Evolutionary conservation across 2,329 filamentous ascomycete species (phyloP), one percentile per base, ranked within the genome.

Genomic region (Neofusicoccum sp.): DNA sequence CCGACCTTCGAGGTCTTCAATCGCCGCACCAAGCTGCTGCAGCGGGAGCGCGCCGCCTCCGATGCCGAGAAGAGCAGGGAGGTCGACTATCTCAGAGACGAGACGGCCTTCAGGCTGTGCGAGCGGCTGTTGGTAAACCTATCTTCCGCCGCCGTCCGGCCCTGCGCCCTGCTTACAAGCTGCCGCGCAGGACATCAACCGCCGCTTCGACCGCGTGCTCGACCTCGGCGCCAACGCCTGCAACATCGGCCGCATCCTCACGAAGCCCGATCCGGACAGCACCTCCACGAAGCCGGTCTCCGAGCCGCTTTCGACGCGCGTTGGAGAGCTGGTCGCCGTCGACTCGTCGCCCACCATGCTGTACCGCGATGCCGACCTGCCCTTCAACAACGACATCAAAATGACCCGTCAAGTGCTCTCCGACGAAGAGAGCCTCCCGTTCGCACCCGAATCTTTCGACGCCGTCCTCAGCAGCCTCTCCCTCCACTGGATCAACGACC

Each of bases 401-500:
- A 86, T 97, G 64, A 86, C 83, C 3, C 86, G 93, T 16, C 82
- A 90, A 41, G 86, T 96, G 4, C 80, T 97, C n/a, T 76, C 83
- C 0, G 85, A 89, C 65, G 86, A 89, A 56, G 91, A 93, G 73
- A 83, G 84, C 2, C 78, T 97, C 0, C 91, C 91, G 0, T 97
- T 88, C 72, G 84, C 85, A 49, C 79, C 89, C 4, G 84, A 87
- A 65, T 86, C 88, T 3, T 98, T 97, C 73, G 93, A 98, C 73
- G 86, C 96, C 5, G 90, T 97, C 9, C 80, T 99, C 64, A 96
- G 91, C 71, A 96, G 89, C 60, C 79, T 96, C 62, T 93, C 89
- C 61, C 81, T 99, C 72, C 95, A 99, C 76, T 99, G 95, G 95
- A 89, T 97, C 80, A 99, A 99, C 73, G 91, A 99, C 74, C 84